Base-by-base conservation (phyloP, 2,329 filamentous ascomycete genomes). In the Microsporum audouinii region DNA sequence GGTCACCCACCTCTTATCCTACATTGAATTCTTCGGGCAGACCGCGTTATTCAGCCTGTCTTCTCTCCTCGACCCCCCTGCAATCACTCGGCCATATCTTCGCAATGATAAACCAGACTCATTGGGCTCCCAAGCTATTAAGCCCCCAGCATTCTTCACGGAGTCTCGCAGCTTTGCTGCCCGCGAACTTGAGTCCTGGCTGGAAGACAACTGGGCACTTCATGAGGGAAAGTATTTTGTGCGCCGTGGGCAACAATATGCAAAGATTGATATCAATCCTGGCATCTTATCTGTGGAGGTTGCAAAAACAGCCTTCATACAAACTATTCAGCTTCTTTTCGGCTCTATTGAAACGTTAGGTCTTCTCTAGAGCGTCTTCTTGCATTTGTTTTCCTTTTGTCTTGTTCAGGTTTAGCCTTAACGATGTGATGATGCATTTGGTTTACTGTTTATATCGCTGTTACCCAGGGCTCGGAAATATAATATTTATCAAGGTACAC, bases 151-250 rank as follows among this genome's bases (percentile, higher is more conserved):
- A 39, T 60, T 68, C 59, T 68, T 68, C 53, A 51, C 62, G 6
- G 66, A 71, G 45, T 61, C 72, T 27, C 69, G 71, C 60, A 60
- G 62, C 3, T 72, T 74, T 43, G 71, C 75, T 2, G 69, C 70
- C 1, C 74, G 73, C 38, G 77, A 79, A 31, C 66, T 84, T 2
- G 68, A 73, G 39, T 68, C 75, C 0, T 75, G 75, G 45, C 65
- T 83, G 17, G 69, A 67, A 29, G 71, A 71, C 0, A 78, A 76
- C 38, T 84, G 81, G 81, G 75, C 75, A 27, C 64, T 68, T 5
- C 72, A 75, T 58, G 71, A 74, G 34, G 74, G 71, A 1, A 73
- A 69, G 58, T 78, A 82, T 63, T 81, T 75, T 66, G 76, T 83
- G 36, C 73, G 75, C 27, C 71, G 76, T 14, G 77, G 76, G 1